Evolutionary conservation across 768 basidiomycete species (phyloP).

Genomic region (Rhodocollybia butyracea): DNA sequence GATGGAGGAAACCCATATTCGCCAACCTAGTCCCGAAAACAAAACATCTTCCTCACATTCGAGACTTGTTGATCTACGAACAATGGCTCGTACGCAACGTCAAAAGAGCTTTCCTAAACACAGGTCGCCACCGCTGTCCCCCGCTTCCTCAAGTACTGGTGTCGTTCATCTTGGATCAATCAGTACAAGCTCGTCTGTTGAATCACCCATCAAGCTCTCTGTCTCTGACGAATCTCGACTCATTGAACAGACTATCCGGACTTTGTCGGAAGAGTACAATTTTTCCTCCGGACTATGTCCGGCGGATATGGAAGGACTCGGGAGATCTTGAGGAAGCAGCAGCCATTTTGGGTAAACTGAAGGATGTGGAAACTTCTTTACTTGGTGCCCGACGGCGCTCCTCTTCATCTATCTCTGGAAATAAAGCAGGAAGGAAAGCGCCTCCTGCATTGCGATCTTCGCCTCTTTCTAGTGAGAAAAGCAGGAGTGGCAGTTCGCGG

Average conservation of each 20-base stretch:
- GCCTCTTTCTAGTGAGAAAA: too few relatives aligned
- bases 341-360: not conserved
- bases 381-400: not conserved
- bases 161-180: not conserved
- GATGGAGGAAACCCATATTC: not conserved
- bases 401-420: not conserved
- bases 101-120: not conserved
- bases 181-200: not conserved
- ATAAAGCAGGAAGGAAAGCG: not conserved
- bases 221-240: not conserved
- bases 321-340: not conserved
- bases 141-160: not conserved
- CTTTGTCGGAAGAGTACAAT: not conserved
- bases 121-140: not conserved
- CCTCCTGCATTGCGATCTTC: too few relatives aligned
- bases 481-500: too few relatives aligned
- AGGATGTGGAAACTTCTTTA: not conserved
- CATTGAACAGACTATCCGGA: not conserved
- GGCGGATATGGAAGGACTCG: not conserved
- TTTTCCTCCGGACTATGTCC: conserved; percentile 6
- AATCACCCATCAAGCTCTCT: conserved; percentile 1
- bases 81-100: not conserved
- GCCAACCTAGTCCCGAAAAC: not conserved
- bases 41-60: not conserved
- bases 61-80: not conserved